A percentile compares a stretch with the other conserved stretches of the same genome.
Evolutionary conservation across 2,329 filamentous ascomycete species (phyloP).

Genomic region (Amesomyces nigricolor): DNA sequence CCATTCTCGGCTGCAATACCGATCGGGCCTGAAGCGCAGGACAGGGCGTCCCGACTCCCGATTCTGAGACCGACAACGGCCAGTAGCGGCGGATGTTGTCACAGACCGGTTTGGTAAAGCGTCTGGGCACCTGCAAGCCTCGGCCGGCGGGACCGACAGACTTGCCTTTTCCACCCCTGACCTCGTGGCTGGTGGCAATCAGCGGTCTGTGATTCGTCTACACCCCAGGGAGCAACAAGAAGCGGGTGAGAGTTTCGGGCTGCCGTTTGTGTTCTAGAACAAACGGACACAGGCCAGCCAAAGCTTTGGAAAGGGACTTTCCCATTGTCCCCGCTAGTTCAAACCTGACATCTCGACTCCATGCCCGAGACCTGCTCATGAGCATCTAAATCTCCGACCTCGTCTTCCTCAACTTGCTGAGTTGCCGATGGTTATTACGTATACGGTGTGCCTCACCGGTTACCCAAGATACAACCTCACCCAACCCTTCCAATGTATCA

Average conservation of each 20-base stretch:
- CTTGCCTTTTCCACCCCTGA: too few species aligned
- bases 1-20: neutral
- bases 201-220: neutral
- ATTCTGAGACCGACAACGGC: neutral
- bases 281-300: too few species aligned
- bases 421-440: too few species aligned
- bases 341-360: too few species aligned
- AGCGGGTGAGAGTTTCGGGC: neutral
- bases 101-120: neutral
- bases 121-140: conserved; percentile 1
- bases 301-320: too few species aligned
- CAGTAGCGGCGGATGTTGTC: neutral
- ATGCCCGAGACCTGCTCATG: too few species aligned
- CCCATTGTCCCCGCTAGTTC: too few species aligned
- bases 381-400: too few species aligned
- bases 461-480: neutral
- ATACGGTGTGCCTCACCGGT: too few species aligned
- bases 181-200: neutral
- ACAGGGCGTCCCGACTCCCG: neutral
- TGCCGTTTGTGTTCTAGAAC: too few species aligned
- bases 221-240: neutral
- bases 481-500: too few species aligned
- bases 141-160: neutral
- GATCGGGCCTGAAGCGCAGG: conserved; percentile 2
- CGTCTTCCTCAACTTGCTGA: too few species aligned